Evolutionary conservation across 352 stramenopile genomes (phyloP).

Genomic region (Phytophthora capsici): DNA sequence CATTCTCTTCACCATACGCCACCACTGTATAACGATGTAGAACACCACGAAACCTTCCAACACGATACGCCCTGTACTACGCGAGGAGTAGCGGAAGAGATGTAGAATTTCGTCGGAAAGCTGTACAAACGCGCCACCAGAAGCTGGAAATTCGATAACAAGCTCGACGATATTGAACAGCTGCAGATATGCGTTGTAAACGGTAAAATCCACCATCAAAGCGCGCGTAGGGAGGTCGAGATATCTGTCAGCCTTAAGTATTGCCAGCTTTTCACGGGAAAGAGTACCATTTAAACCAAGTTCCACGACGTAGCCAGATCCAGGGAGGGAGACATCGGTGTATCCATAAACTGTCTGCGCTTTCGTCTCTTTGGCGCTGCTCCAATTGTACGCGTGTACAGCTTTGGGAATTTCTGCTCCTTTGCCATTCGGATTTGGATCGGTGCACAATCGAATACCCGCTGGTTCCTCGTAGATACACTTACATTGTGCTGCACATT

Average conservation of each 20-base stretch:
- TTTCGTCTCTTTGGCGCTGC: slow-evolving; percentile 25
- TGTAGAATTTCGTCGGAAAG: slow-evolving; percentile 54
- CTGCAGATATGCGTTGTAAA: slow-evolving; percentile 72
- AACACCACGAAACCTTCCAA: slow-evolving; percentile 61
- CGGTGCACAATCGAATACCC: slow-evolving; percentile 49
- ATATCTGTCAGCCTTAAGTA: slow-evolving; percentile 51
- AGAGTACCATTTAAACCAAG: slow-evolving; percentile 46
- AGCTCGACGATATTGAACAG: slow-evolving; percentile 72
- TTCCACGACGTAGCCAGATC: slow-evolving; percentile 68
- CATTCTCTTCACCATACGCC: slow-evolving; percentile 40
- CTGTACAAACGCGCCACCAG: slow-evolving; percentile 54
- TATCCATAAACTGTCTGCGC: slow-evolving; percentile 32
- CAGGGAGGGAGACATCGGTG: slow-evolving; percentile 49
- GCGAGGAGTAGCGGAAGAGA: slow-evolving; percentile 61
- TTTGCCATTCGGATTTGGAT: slow-evolving; percentile 61
- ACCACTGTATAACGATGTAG: slow-evolving; percentile 53
- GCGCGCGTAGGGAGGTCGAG: slow-evolving; percentile 68
- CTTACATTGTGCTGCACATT: slow-evolving; percentile 66
- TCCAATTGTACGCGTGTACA: slow-evolving; percentile 72
- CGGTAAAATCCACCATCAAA: slow-evolving; percentile 66
- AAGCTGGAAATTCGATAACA: slow-evolving; percentile 68
- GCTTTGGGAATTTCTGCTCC: slow-evolving; percentile 35
- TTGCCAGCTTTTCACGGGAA: slow-evolving; percentile 29
- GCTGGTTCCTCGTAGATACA: slow-evolving; percentile 72
- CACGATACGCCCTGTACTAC: slow-evolving; percentile 42